These are phyloP conservation scores for Wickerhamomyces rabaulensis DNA, from an alignment of 805 yeast species.

Conservation along the genomic window DNA sequence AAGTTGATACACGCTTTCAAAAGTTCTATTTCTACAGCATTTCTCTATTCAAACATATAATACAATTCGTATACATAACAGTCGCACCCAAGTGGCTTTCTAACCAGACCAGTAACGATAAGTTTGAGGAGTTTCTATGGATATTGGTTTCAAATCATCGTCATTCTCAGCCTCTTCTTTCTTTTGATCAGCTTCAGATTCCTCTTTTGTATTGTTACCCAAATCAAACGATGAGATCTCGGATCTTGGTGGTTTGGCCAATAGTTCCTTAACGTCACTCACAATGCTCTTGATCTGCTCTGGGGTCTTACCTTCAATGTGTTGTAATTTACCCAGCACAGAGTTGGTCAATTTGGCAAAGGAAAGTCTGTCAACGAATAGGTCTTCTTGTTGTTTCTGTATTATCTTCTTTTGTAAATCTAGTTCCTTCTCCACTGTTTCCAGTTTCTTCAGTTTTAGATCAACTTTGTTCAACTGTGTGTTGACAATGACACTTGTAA, in stretches of 20 bases:
- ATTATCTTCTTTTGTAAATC: slow-evolving; percentile 59
- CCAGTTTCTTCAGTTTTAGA: slow-evolving; percentile 53
- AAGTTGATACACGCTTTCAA: no score
- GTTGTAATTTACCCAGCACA: slow-evolving; percentile 42
- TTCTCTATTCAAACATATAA: background rate
- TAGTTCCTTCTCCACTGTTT: slow-evolving; percentile 56
- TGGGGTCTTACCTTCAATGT: slow-evolving; percentile 25
- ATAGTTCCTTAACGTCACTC: slow-evolving; percentile 21
- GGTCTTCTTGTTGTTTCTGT: slow-evolving; percentile 59
- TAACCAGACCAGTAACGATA: slow-evolving; percentile 63
- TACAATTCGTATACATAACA: background rate
- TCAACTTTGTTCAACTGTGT: slow-evolving; percentile 60
- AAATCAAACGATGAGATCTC: slow-evolving; percentile 22
- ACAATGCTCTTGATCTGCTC: slow-evolving; percentile 14
- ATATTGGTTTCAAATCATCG: slow-evolving; percentile 46
- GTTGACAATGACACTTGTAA: slow-evolving; percentile 53
- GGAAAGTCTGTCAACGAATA: slow-evolving; percentile 61
- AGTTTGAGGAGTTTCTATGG: slow-evolving; percentile 55
- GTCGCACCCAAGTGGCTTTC: background rate
- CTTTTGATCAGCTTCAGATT: slow-evolving; percentile 11
- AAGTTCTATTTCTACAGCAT: no score
- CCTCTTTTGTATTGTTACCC: slow-evolving; percentile 11
- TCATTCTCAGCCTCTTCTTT: slow-evolving; percentile 18
- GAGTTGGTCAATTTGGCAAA: slow-evolving; percentile 53
- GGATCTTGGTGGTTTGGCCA: slow-evolving; percentile 27